phyloP scores from a whole-genome alignment of 73 alveolate genomes.

The Paramecium pentaurelia region DNA sequence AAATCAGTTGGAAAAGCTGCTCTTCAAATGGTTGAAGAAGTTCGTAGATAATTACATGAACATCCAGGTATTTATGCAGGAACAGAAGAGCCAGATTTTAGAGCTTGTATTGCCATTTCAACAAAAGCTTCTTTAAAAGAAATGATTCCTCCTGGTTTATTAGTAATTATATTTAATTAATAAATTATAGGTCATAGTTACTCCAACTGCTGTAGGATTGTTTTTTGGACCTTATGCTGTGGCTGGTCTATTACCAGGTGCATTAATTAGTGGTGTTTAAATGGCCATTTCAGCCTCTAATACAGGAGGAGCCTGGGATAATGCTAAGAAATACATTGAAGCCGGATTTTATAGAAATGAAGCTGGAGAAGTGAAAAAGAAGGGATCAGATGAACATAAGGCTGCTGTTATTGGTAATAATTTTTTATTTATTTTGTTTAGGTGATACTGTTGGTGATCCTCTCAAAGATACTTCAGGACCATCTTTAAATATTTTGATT shows the following conservation, averaged over 20 bases:
- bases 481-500: conserved; percentile 86
- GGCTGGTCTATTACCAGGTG: conserved; percentile 91
- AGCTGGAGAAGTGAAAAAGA: conserved; percentile 60
- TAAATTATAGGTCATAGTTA: conserved; percentile 53
- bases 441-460: conserved; percentile 98
- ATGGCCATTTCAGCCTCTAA: conserved; percentile 82
- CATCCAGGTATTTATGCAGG: conserved; percentile 67
- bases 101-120: conserved; percentile 82
- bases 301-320: conserved; percentile 92
- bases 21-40: conserved; percentile 90
- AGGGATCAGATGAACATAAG: conserved; percentile 81
- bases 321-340: conserved; percentile 87
- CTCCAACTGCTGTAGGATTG: conserved; percentile 86
- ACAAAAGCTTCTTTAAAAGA: conserved; percentile 81
- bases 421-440: neutral
- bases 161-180: conserved; percentile 31
- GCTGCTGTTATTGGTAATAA: conserved; percentile 68
- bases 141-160: conserved; percentile 89
- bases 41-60: conserved; percentile 76
- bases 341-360: conserved; percentile 61
- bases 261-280: conserved; percentile 86
- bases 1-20: conserved; percentile 96
- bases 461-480: conserved; percentile 92
- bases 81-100: conserved; percentile 79
- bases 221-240: conserved; percentile 87